Conservation (phyloP, 2,329 filamentous ascomycete genomes). For the Apiospora rasikravindrae region DNA sequence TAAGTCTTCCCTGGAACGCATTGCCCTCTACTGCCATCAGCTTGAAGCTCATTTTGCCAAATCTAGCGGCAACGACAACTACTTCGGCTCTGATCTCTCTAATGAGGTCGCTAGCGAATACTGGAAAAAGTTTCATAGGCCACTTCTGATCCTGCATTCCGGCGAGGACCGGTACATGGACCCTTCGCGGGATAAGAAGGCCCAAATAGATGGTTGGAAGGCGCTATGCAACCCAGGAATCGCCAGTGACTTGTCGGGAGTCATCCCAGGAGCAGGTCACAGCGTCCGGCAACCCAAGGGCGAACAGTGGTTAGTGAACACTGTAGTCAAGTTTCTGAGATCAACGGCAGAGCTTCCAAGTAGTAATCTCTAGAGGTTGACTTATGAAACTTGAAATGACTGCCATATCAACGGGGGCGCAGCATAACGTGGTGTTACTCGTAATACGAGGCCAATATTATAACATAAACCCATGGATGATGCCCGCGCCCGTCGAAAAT, state of each 20-base stretch:
- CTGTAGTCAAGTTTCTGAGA: slow-evolving; percentile 13
- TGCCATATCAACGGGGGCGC: neutral
- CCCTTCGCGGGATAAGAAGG: slow-evolving; percentile 1
- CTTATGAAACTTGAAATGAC: too few relatives aligned
- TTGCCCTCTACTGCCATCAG: neutral
- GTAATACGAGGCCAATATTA: neutral
- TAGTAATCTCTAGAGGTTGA: neutral
- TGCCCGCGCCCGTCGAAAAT: neutral
- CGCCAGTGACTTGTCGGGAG: slow-evolving; percentile 2
- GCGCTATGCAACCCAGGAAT: slow-evolving; percentile 7
- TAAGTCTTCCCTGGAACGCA: slow-evolving; percentile 33
- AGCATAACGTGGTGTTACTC: neutral
- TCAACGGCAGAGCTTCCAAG: neutral
- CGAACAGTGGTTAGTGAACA: slow-evolving; percentile 17
- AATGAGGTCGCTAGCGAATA: neutral
- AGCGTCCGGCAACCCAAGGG: slow-evolving; percentile 10
- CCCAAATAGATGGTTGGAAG: slow-evolving; percentile 14
- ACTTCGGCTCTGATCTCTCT: slow-evolving; percentile 78
- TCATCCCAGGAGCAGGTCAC: slow-evolving; percentile 14
- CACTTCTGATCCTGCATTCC: slow-evolving; percentile 16
- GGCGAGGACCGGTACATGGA: neutral
- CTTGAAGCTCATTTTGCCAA: slow-evolving; percentile 18
- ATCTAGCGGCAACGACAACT: slow-evolving; percentile 76
- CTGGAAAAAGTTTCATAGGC: slow-evolving; percentile 2
- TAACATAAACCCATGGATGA: neutral